Conservation (phyloP, 2,329 filamentous ascomycete genomes). For the Penicillium sp. region DNA sequence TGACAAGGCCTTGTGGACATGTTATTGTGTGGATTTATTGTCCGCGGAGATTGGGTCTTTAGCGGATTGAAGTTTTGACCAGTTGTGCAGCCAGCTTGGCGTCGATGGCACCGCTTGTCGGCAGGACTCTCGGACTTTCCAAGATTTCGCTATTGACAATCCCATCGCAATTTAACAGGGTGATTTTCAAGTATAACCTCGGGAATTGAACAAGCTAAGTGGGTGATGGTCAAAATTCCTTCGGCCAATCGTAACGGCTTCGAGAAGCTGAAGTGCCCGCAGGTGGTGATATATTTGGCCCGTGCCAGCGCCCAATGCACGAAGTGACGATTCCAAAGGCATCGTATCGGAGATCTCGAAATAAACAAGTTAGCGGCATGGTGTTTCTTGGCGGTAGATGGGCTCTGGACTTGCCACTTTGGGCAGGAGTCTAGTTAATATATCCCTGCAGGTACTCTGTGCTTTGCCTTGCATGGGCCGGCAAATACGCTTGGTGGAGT, state of each 20-base stretch:
- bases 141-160: neutral
- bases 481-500: slow-evolving; percentile 5
- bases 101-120: slow-evolving; percentile 5
- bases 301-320: neutral
- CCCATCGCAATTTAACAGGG: no score
- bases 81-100: slow-evolving; percentile 1
- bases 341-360: neutral
- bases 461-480: slow-evolving; percentile 1
- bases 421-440: slow-evolving; percentile 1
- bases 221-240: neutral
- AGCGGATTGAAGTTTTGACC: slow-evolving; percentile 5
- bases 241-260: neutral
- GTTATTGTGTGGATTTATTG: neutral
- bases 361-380: neutral
- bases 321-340: no score
- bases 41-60: neutral
- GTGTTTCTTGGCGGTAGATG: neutral
- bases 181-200: neutral
- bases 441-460: slow-evolving; percentile 2
- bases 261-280: neutral
- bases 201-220: neutral
- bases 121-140: neutral
- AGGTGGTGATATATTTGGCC: neutral
- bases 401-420: slow-evolving; percentile 1
- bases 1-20: neutral